Conservation (phyloP, 2,329 filamentous ascomycete genomes). For the Pseudogymnoascus sp. region DNA sequence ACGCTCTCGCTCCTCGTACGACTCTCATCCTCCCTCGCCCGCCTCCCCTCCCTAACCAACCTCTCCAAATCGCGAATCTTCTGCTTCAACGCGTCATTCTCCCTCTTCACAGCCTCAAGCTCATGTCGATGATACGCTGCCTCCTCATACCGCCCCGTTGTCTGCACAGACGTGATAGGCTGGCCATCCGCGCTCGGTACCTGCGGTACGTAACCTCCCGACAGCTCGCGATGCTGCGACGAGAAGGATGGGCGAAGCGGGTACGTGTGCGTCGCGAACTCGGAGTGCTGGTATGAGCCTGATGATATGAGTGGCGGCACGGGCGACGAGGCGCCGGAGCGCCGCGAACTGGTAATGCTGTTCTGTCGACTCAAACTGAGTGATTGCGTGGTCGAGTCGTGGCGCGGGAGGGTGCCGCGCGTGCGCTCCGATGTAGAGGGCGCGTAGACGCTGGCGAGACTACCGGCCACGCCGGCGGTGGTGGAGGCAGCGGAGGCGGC, state of each 20-base stretch:
- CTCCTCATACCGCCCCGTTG: slow-evolving; percentile 56
- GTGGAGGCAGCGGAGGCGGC: slow-evolving; percentile 35
- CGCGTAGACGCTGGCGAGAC: slow-evolving; percentile 41
- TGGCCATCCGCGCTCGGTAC: slow-evolving; percentile 13
- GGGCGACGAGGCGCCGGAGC: slow-evolving; percentile 26
- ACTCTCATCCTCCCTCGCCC: slow-evolving; percentile 37
- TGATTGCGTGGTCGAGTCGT: slow-evolving; percentile 22
- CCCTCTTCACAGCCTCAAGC: slow-evolving; percentile 53
- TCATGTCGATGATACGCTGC: slow-evolving; percentile 53
- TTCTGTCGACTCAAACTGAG: slow-evolving; percentile 27
- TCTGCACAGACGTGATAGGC: slow-evolving; percentile 39
- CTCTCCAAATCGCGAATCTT: slow-evolving; percentile 57
- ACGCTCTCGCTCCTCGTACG: slow-evolving; percentile 45
- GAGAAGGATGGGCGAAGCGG: slow-evolving; percentile 19
- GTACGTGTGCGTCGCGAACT: slow-evolving; percentile 26
- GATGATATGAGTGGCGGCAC: slow-evolving; percentile 19
- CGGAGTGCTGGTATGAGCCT: slow-evolving; percentile 23
- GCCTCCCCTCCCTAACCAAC: slow-evolving; percentile 31
- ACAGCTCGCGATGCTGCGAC: slow-evolving; percentile 21
- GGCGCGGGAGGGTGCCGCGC: slow-evolving; percentile 17
- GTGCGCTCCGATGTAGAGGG: slow-evolving; percentile 30
- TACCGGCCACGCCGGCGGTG: slow-evolving; percentile 38
- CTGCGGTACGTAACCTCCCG: background rate
- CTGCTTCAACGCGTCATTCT: slow-evolving; percentile 56
- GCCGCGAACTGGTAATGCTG: slow-evolving; percentile 22